These are phyloP conservation scores for Nephelium lappaceum DNA, from an alignment of 345 rosid genomes.

Conservation along the genomic window DNA sequence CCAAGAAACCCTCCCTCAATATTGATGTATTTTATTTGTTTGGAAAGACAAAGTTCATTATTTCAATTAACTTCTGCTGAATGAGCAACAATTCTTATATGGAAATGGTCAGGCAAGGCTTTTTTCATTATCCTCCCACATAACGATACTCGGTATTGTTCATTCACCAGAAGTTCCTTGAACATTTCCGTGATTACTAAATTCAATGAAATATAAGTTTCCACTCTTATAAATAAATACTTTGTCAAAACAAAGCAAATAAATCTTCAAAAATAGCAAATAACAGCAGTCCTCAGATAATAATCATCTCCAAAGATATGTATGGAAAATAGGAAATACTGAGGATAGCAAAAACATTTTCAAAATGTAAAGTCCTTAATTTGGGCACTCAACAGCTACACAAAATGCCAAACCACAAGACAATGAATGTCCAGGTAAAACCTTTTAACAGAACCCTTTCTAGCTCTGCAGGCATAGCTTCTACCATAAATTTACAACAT, in stretches of 20 bases:
- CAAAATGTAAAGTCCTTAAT: neutral
- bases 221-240: neutral
- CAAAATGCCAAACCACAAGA: slow-evolving; percentile 3
- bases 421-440: neutral
- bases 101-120: neutral
- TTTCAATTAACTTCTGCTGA: neutral
- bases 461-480: no score
- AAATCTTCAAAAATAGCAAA: no score
- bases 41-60: neutral
- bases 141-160: neutral
- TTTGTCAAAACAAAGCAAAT: neutral
- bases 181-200: neutral
- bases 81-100: neutral
- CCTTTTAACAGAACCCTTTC: neutral
- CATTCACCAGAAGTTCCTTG: slow-evolving; percentile 1
- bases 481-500: neutral
- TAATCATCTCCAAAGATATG: neutral
- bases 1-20: neutral
- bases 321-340: neutral
- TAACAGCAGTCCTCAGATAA: neutral
- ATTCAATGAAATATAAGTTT: neutral
- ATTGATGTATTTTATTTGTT: neutral
- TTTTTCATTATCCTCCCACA: neutral
- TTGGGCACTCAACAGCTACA: neutral
- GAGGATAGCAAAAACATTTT: neutral